Evolutionary conservation across 805 yeast species (phyloP).

Genomic region (Jamesozyma hellenica): DNA sequence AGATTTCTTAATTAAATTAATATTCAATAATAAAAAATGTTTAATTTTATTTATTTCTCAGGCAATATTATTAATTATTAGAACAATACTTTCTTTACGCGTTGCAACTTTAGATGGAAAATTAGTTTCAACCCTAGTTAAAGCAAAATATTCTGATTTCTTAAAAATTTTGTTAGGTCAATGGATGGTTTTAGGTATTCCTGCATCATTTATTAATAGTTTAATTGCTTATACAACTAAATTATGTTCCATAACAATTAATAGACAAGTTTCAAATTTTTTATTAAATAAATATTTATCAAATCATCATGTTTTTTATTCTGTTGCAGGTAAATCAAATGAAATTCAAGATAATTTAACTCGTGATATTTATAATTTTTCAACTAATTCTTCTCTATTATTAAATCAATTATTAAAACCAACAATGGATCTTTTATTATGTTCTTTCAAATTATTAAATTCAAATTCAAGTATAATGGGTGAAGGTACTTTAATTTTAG

Average conservation of each 20-base stretch:
- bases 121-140: conserved; percentile 70
- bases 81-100: conserved; percentile 68
- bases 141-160: conserved; percentile 57
- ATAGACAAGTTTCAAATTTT: conserved; percentile 53
- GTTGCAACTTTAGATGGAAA: conserved; percentile 83
- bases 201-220: conserved; percentile 74
- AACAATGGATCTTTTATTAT: conserved; percentile 61
- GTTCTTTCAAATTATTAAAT: conserved; percentile 66
- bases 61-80: conserved; percentile 45
- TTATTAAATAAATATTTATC: conserved; percentile 67
- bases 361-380: conserved; percentile 65
- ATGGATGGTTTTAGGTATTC: conserved; percentile 82
- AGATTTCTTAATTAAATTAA: conserved; percentile 20
- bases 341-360: conserved; percentile 38
- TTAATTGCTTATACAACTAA: conserved; percentile 52
- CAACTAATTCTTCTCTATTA: conserved; percentile 58
- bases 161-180: conserved; percentile 45
- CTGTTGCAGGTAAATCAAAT: conserved; percentile 13
- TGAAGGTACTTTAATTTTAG: conserved; percentile 70
- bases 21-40: conserved; percentile 23
- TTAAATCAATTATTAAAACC: conserved; percentile 84
- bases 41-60: conserved; percentile 37
- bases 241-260: conserved; percentile 46
- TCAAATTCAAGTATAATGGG: conserved; percentile 38
- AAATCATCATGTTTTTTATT: conserved; percentile 30